Evolutionary conservation across 352 stramenopile genomes (phyloP).

Genomic region (Thraustochytrium aureum): DNA sequence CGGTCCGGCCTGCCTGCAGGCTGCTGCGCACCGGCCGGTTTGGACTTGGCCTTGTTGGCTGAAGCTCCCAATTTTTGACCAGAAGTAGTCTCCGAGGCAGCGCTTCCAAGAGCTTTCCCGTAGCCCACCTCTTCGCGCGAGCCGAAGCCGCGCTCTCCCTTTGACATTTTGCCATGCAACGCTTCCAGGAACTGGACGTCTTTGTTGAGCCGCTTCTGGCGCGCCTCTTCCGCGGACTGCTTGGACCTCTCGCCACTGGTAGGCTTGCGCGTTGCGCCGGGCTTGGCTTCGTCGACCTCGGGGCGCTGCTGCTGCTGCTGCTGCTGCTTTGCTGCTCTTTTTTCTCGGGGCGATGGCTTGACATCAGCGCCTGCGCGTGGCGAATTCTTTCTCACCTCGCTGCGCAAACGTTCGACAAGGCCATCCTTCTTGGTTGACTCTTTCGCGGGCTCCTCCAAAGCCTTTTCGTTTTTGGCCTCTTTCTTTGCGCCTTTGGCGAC

Average conservation of each 20-base stretch:
- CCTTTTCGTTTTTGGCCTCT: background rate
- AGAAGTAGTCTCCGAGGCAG: too few species aligned
- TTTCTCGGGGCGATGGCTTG: background rate
- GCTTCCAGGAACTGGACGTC: constrained; percentile 42
- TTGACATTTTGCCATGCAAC: constrained; percentile 15
- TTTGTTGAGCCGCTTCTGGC: constrained; percentile 29
- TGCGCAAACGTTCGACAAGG: constrained; percentile 23
- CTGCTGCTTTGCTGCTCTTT: background rate
- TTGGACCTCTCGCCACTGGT: background rate
- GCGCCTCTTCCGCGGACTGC: background rate
- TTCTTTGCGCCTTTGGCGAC: background rate
- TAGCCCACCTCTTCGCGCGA: constrained; percentile 29
- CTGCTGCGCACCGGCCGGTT: background rate
- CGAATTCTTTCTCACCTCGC: constrained; percentile 46
- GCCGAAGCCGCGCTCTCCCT: background rate
- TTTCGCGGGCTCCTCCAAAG: background rate
- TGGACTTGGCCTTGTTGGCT: background rate
- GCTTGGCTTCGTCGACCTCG: background rate
- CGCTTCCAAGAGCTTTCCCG: background rate
- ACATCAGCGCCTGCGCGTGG: background rate
- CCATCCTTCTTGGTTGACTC: constrained; percentile 3
- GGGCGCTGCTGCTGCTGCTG: background rate
- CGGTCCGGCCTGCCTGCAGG: constrained; percentile 4
- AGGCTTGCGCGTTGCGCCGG: background rate
- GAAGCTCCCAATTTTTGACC: too few species aligned